Percentiles rank a stretch among this genome's conserved stretches.
Evolutionary conservation across 2,329 filamentous ascomycete genomes (phyloP).

Genomic region (Penicillium decumbens): DNA sequence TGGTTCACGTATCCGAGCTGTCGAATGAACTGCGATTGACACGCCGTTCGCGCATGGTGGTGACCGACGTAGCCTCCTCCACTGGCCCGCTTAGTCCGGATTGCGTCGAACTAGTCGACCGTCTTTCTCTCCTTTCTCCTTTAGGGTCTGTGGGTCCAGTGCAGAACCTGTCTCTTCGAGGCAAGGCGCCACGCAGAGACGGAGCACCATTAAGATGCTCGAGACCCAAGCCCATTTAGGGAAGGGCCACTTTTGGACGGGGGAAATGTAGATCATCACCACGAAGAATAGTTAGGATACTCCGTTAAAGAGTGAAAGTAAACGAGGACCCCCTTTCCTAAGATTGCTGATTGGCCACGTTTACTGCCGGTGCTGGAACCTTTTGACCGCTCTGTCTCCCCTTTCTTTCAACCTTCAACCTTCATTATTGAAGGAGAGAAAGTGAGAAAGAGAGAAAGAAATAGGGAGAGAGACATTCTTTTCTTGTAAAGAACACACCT

Average conservation of each 20-base stretch:
- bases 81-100: neutral
- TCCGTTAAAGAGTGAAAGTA: neutral
- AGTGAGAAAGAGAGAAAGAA: neutral
- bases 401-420: slow-evolving; percentile 18
- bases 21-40: neutral
- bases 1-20: neutral
- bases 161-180: neutral
- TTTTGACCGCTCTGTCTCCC: slow-evolving; percentile 23
- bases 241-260: neutral
- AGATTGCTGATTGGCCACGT: slow-evolving; percentile 13
- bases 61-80: neutral
- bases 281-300: neutral
- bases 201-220: neutral
- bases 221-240: neutral
- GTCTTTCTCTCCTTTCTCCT: neutral
- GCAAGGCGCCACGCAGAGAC: neutral
- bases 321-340: slow-evolving; percentile 7
- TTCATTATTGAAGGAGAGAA: neutral
- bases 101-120: neutral
- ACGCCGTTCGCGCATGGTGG: neutral
- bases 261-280: neutral
- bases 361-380: slow-evolving; percentile 13
- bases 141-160: neutral
- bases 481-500: neutral
- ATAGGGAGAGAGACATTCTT: slow-evolving; percentile 1